Percentiles rank a stretch among this genome's conserved stretches.
These are phyloP conservation scores for Sporothrix pseudoabietina DNA, from an alignment of 2,329 filamentous ascomycete species.

Conservation along the genomic window DNA sequence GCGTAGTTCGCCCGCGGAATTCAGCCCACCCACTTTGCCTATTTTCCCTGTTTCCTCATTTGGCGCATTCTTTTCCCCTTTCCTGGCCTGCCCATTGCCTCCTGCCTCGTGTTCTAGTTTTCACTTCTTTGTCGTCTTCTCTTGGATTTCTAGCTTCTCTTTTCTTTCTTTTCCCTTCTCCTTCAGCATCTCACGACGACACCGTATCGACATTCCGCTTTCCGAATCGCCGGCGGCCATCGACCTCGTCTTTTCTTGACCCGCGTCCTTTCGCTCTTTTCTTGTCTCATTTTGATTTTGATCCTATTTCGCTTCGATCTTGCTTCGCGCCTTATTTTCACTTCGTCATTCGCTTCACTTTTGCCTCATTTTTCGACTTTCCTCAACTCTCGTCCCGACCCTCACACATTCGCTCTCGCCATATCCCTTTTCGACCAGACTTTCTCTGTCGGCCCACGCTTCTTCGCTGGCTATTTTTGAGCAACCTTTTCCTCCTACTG, in stretches of 20 bases:
- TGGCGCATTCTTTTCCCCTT: slow-evolving; percentile 24
- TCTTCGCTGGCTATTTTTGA: not conserved
- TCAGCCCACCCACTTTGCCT: slow-evolving; percentile 18
- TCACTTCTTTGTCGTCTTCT: slow-evolving; percentile 1
- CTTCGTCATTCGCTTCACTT: slow-evolving; percentile 7
- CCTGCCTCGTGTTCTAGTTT: slow-evolving; percentile 28
- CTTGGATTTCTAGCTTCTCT: not conserved
- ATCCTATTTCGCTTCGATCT: slow-evolving; percentile 1
- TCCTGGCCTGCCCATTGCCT: slow-evolving; percentile 19
- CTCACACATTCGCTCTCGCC: not conserved
- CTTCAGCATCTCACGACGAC: slow-evolving; percentile 21
- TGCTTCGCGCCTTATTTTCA: not conserved
- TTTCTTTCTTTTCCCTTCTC: not conserved
- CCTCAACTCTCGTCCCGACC: not conserved
- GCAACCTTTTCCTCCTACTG: not conserved
- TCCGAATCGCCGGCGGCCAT: slow-evolving; percentile 9
- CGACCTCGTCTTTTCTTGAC: not conserved
- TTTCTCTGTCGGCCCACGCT: not conserved
- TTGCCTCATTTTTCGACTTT: not conserved
- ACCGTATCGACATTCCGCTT: slow-evolving; percentile 13
- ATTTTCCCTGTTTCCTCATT: slow-evolving; percentile 27
- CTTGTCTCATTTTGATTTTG: not conserved
- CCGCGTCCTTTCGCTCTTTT: slow-evolving; percentile 6
- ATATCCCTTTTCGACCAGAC: too few species aligned
- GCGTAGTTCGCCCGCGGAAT: slow-evolving; percentile 7